Percentiles rank a stretch among this genome's conserved stretches.
Conservation (phyloP, 257 asterid species). For the Penstemon barbatus region DNA sequence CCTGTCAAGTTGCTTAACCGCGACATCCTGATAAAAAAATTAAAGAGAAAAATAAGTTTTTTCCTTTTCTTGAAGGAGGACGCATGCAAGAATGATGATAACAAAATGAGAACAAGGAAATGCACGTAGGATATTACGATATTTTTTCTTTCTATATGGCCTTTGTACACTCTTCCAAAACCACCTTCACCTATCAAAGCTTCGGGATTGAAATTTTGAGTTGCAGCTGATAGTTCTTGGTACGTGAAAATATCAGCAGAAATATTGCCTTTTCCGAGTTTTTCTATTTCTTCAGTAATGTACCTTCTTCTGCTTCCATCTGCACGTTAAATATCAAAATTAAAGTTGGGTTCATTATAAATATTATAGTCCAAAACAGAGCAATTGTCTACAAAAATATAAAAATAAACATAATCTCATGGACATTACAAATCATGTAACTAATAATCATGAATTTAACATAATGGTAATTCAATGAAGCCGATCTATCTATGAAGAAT, state of each 20-base stretch:
- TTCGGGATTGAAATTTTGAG: constrained; percentile 41
- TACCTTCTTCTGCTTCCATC: constrained; percentile 59
- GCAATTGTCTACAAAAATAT: background rate
- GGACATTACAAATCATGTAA: background rate
- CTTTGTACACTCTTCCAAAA: constrained; percentile 65
- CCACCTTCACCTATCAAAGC: constrained; percentile 66
- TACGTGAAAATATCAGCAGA: constrained; percentile 46
- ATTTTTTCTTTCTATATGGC: constrained; percentile 40
- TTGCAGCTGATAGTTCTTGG: constrained; percentile 44
- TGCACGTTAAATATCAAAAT: constrained; percentile 39
- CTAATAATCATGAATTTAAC: background rate
- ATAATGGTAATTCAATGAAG: background rate
- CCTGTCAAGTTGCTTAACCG: constrained; percentile 76
- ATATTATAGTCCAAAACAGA: too few species aligned
- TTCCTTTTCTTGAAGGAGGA: too few species aligned
- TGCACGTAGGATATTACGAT: constrained; percentile 31
- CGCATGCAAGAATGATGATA: background rate
- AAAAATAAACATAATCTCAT: background rate
- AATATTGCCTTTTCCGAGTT: constrained; percentile 59
- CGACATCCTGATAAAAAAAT: constrained; percentile 51
- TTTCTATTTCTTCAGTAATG: constrained; percentile 59
- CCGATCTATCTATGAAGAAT: background rate
- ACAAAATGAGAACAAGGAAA: background rate
- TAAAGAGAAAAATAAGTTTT: background rate
- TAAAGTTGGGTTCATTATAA: background rate